These are phyloP conservation scores for Boletus speciosus DNA, from an alignment of 768 basidiomycete species.

Conservation along the genomic window DNA sequence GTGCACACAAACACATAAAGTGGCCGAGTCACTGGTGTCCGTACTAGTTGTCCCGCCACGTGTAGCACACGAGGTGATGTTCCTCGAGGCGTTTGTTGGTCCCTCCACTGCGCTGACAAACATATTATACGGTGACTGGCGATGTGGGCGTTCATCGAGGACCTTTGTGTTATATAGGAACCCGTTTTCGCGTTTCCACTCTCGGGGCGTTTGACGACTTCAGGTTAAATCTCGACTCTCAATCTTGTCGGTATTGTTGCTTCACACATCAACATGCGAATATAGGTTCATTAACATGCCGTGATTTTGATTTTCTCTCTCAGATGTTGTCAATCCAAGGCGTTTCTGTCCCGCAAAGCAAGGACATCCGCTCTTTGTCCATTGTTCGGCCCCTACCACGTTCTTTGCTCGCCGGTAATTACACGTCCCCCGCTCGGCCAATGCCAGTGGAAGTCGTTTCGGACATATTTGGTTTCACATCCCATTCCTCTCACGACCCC, in stretches of 20 bases:
- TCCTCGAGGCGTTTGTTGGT: slow-evolving; percentile 14
- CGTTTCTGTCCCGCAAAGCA: not conserved
- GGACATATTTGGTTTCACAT: slow-evolving; percentile 34
- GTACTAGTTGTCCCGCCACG: slow-evolving; percentile 2
- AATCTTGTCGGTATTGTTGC: not conserved
- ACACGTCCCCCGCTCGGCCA: not conserved
- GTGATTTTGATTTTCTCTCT: not conserved
- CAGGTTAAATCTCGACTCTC: not conserved
- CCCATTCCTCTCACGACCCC: slow-evolving; percentile 26
- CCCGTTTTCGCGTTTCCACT: not conserved
- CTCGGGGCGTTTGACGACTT: not conserved
- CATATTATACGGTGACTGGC: not conserved
- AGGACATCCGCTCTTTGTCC: not conserved
- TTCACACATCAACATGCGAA: not conserved
- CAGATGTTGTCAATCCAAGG: slow-evolving; percentile 15
- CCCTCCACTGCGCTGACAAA: not conserved
- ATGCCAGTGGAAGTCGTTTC: slow-evolving; percentile 38
- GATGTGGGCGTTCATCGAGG: slow-evolving; percentile 4
- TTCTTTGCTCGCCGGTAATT: not conserved
- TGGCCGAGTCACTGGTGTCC: not conserved
- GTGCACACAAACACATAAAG: not conserved
- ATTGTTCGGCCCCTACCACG: not conserved
- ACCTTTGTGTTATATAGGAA: not conserved
- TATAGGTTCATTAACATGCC: not conserved
- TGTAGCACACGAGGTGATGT: slow-evolving; percentile 20